These are phyloP conservation scores for Diaporthe ampelina DNA, from an alignment of 2,329 filamentous ascomycete species.

Conservation along the genomic window DNA sequence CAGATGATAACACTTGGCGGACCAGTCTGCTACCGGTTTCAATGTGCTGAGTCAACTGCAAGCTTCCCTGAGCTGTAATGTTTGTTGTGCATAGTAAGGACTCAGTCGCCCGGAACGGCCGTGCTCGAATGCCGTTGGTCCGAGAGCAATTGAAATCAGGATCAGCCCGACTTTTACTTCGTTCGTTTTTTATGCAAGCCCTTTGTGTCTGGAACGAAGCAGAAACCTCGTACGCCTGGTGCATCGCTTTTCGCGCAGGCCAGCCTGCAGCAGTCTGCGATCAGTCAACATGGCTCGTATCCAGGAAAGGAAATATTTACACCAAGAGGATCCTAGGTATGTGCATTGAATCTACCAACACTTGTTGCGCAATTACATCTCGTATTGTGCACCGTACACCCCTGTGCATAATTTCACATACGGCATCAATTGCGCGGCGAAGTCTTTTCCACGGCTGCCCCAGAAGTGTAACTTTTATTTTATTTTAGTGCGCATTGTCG, in stretches of 20 bases:
- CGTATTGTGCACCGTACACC: not conserved
- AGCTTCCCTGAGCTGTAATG: not conserved
- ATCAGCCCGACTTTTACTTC: not conserved
- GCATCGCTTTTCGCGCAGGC: not conserved
- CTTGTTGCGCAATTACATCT: not conserved
- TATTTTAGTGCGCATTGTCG: not conserved
- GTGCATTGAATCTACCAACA: not conserved
- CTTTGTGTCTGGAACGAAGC: no score
- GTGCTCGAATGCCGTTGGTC: slow-evolving; percentile 12
- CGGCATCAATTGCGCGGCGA: not conserved
- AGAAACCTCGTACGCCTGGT: not conserved
- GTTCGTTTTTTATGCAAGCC: not conserved
- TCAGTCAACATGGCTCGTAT: not conserved
- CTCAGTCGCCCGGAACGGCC: not conserved
- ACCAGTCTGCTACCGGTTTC: slow-evolving; percentile 23
- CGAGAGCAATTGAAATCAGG: not conserved
- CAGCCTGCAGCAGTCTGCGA: not conserved
- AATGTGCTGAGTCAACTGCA: slow-evolving; percentile 22
- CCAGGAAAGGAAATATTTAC: not conserved
- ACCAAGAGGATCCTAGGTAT: not conserved
- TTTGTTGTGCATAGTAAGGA: not conserved
- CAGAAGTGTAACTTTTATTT: not conserved
- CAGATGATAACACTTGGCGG: slow-evolving; percentile 16
- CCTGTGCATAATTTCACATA: not conserved
- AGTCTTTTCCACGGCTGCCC: not conserved